Conservation (phyloP, 352 stramenopile species). For the Globisporangium recalcitrans region DNA sequence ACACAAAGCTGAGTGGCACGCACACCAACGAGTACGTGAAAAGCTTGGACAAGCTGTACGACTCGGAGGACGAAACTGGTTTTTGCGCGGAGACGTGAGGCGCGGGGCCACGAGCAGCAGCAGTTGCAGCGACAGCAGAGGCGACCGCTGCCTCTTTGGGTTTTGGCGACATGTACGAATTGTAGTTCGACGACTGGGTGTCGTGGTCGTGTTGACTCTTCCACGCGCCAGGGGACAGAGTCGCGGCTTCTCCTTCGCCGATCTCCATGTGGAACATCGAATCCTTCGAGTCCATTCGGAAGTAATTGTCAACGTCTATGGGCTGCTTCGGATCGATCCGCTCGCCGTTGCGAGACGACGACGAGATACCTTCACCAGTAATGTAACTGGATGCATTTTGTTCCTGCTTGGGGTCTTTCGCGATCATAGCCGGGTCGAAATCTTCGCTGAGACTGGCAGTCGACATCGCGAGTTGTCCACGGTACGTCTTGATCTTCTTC, state of each 20-base stretch:
- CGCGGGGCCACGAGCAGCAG: not conserved
- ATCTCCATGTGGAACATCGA: slow-evolving; percentile 40
- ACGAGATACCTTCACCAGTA: slow-evolving; percentile 30
- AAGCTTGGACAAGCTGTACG: slow-evolving; percentile 58
- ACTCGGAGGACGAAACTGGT: slow-evolving; percentile 15
- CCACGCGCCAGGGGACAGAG: slow-evolving; percentile 2
- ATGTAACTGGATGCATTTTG: slow-evolving; percentile 23
- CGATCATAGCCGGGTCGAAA: slow-evolving; percentile 8
- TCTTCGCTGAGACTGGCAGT: slow-evolving; percentile 38
- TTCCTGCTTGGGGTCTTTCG: slow-evolving; percentile 9
- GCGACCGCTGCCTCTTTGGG: slow-evolving; percentile 21
- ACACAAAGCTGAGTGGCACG: slow-evolving; percentile 49
- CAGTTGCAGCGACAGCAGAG: not conserved
- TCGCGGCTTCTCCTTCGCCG: slow-evolving; percentile 19
- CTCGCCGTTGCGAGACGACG: slow-evolving; percentile 25
- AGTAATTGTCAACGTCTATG: slow-evolving; percentile 40
- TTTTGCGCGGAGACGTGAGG: slow-evolving; percentile 5
- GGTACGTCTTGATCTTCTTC: slow-evolving; percentile 66
- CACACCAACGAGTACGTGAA: slow-evolving; percentile 55
- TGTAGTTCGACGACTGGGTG: slow-evolving; percentile 31
- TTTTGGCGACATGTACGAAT: slow-evolving; percentile 52
- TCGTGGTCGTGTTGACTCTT: slow-evolving; percentile 25
- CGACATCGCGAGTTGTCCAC: slow-evolving; percentile 32
- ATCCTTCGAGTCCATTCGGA: slow-evolving; percentile 52
- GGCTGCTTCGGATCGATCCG: slow-evolving; percentile 20